Evolutionary conservation across 2,329 filamentous ascomycete genomes (phyloP).

Genomic region (Taxawa tesnikishii): DNA sequence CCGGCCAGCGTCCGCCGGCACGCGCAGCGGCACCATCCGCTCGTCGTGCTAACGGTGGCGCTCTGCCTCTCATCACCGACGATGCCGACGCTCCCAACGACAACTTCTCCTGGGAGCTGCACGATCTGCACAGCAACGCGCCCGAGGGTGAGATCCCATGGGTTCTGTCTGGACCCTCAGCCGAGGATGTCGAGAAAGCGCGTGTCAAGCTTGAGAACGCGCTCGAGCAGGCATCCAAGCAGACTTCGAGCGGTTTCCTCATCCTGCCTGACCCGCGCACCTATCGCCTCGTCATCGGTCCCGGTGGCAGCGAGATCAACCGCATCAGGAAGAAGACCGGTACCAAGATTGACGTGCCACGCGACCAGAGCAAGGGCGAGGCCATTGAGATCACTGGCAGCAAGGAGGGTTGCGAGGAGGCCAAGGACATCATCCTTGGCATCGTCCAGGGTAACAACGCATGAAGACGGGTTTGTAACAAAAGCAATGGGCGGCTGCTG

Average conservation of each 20-base stretch:
- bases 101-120: constrained; percentile 71
- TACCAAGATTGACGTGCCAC: constrained; percentile 82
- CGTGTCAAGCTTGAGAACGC: constrained; percentile 62
- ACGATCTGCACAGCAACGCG: constrained; percentile 61
- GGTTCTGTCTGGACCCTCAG: constrained; percentile 62
- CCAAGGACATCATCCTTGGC: constrained; percentile 69
- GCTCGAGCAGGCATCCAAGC: constrained; percentile 58
- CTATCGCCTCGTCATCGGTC: constrained; percentile 83
- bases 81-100: constrained; percentile 47
- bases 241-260: constrained; percentile 69
- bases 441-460: constrained; percentile 2
- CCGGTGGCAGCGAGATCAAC: constrained; percentile 84
- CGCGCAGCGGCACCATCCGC: constrained; percentile 44
- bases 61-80: constrained; percentile 87
- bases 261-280: constrained; percentile 79
- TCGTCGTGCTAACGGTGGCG: constrained; percentile 37
- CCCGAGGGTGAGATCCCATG: constrained; percentile 61
- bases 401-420: constrained; percentile 70
- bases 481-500: no score
- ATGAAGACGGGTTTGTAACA: no score
- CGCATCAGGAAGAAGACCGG: constrained; percentile 82
- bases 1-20: constrained; percentile 61
- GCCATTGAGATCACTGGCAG: constrained; percentile 82
- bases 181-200: constrained; percentile 72
- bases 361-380: constrained; percentile 60